Evolutionary conservation across 2,329 filamentous ascomycete species (phyloP).

Genomic region (Monilinia vaccinii-corymbosi): DNA sequence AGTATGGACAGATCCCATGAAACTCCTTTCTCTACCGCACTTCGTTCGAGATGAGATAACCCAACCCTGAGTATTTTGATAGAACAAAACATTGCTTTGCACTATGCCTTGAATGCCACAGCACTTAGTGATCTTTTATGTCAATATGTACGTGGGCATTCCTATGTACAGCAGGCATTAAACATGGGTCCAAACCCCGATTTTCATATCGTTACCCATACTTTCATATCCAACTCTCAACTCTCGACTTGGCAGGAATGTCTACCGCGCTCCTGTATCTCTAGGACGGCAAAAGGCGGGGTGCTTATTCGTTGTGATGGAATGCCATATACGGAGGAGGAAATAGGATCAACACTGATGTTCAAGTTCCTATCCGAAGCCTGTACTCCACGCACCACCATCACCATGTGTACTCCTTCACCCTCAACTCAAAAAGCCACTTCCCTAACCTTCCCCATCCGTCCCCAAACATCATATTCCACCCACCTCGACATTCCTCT

Average conservation of each 20-base stretch:
- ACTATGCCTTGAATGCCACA: neutral
- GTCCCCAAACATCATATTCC: slow-evolving; percentile 61
- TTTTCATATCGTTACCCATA: neutral
- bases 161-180: neutral
- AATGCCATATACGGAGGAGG: too few relatives aligned
- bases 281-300: too few relatives aligned
- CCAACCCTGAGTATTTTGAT: neutral
- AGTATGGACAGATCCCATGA: neutral
- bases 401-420: neutral
- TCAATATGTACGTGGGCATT: neutral
- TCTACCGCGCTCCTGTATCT: neutral
- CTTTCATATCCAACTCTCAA: neutral
- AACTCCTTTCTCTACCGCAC: neutral
- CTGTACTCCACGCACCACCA: too few relatives aligned
- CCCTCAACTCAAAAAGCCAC: slow-evolving; percentile 18
- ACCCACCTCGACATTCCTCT: slow-evolving; percentile 70
- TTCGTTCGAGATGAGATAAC: neutral
- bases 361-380: too few relatives aligned
- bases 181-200: too few relatives aligned
- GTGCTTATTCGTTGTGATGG: too few relatives aligned
- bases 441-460: slow-evolving; percentile 26
- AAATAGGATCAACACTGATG: neutral
- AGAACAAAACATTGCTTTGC: neutral
- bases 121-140: neutral
- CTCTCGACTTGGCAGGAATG: neutral